A percentile compares a stretch with the other conserved stretches of the same genome.
phyloP scores from a whole-genome alignment of 345 rosid species.

The Geranium brycei region DNA sequence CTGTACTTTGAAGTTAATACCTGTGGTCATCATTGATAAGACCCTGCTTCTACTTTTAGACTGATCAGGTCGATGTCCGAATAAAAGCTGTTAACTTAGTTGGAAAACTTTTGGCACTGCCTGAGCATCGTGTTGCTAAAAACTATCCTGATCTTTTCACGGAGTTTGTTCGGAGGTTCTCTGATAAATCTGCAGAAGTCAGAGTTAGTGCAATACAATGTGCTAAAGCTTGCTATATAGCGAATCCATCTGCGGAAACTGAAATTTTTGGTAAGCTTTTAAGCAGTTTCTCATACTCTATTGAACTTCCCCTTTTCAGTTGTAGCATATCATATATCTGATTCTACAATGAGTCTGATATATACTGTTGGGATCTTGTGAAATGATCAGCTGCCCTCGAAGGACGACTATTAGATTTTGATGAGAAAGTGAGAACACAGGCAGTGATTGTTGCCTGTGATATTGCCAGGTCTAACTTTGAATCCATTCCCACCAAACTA shows the following conservation, averaged over 20 bases:
- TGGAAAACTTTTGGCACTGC: slow-evolving; percentile 57
- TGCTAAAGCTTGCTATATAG: slow-evolving; percentile 56
- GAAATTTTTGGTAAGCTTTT: slow-evolving; percentile 53
- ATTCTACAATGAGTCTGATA: slow-evolving; percentile 12
- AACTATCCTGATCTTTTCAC: slow-evolving; percentile 45
- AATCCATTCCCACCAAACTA: slow-evolving; percentile 35
- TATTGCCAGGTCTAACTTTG: slow-evolving; percentile 45
- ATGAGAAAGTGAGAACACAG: slow-evolving; percentile 69
- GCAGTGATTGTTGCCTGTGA: slow-evolving; percentile 74
- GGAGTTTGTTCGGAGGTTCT: slow-evolving; percentile 78
- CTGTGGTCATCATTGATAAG: not conserved
- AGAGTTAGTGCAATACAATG: slow-evolving; percentile 61
- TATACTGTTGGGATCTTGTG: slow-evolving; percentile 8
- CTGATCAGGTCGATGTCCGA: slow-evolving; percentile 85
- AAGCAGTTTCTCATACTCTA: not conserved
- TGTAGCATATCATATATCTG: slow-evolving; percentile 8
- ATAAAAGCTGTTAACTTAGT: slow-evolving; percentile 68
- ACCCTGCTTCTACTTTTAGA: slow-evolving; percentile 25
- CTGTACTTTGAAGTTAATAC: not conserved
- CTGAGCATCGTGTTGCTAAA: slow-evolving; percentile 37
- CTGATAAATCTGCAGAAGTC: slow-evolving; percentile 82
- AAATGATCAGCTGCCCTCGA: slow-evolving; percentile 57
- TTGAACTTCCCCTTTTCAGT: not conserved
- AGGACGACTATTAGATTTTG: slow-evolving; percentile 70
- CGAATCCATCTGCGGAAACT: slow-evolving; percentile 38